These are phyloP conservation scores for Lyophyllum shimeji DNA, from an alignment of 768 basidiomycete genomes.

Conservation along the genomic window DNA sequence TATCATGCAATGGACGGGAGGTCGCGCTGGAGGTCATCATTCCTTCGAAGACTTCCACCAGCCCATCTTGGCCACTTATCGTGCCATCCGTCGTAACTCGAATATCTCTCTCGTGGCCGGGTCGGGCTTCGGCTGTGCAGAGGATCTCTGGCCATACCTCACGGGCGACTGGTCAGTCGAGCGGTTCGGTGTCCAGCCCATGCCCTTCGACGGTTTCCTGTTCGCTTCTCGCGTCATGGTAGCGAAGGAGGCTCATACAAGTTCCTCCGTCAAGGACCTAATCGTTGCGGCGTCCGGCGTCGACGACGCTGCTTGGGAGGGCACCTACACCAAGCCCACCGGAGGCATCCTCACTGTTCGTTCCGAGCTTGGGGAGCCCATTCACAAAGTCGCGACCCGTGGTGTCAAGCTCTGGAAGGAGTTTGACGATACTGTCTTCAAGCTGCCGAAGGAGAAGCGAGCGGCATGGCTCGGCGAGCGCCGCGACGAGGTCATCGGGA, in stretches of 20 bases:
- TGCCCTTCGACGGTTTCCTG: conserved; percentile 98
- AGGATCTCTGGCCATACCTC: conserved; percentile 96
- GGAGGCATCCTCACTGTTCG: conserved; percentile 96
- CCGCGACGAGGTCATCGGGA: conserved; percentile 84
- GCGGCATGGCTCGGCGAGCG: conserved; percentile 83
- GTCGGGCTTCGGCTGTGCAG: conserved; percentile 93
- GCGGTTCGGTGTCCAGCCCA: conserved; percentile 81
- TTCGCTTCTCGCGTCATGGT: conserved; percentile 98
- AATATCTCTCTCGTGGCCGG: conserved; percentile 93
- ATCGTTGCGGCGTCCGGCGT: conserved; percentile 96
- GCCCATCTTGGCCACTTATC: conserved; percentile 89
- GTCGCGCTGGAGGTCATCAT: conserved; percentile 97
- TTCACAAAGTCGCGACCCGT: conserved; percentile 98
- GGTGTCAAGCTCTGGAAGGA: conserved; percentile 99
- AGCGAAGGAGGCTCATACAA: conserved; percentile 97
- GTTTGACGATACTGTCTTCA: conserved; percentile 96
- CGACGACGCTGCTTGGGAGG: conserved; percentile 87
- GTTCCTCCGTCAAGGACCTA: conserved; percentile 91
- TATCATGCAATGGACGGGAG: conserved; percentile 99
- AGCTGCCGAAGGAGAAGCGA: conserved; percentile 94
- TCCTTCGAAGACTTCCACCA: conserved; percentile 99
- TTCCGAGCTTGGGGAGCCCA: conserved; percentile 97
- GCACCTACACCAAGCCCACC: conserved; percentile 90
- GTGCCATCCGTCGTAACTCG: conserved; percentile 80
- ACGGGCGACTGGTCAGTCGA: conserved; percentile 93